A percentile compares a stretch with the other conserved stretches of the same genome.
These are phyloP conservation scores for Pythium monospermum DNA, from an alignment of 352 stramenopile species.

Conservation along the genomic window DNA sequence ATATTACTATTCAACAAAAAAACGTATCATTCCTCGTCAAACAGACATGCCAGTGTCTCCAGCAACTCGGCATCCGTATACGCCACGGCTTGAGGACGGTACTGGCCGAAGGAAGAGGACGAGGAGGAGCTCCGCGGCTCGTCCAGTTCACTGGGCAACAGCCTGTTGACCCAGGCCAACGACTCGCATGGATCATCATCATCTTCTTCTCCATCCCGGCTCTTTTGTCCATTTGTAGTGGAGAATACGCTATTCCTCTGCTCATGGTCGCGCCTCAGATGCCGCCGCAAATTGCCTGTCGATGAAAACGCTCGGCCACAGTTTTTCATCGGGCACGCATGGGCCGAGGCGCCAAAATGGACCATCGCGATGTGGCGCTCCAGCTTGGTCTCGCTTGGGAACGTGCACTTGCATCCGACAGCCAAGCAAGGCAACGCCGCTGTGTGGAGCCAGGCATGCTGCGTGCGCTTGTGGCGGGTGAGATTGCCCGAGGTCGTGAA, in stretches of 20 bases:
- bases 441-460: too few species aligned
- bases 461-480: too few species aligned
- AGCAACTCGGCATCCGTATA: conserved; percentile 9
- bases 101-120: not conserved
- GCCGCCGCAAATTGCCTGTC: conserved; percentile 31
- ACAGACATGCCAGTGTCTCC: conserved; percentile 10
- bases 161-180: not conserved
- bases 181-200: not conserved
- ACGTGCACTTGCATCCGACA: conserved; percentile 32
- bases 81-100: not conserved
- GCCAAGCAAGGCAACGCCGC: too few species aligned
- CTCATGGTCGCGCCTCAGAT: conserved; percentile 55
- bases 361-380: conserved; percentile 66
- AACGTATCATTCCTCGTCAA: not conserved
- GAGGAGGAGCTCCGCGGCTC: not conserved
- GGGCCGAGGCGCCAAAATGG: conserved; percentile 57
- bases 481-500: too few species aligned
- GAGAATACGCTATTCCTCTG: too few species aligned
- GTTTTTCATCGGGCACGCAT: conserved; percentile 20
- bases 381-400: conserved; percentile 61
- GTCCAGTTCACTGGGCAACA: not conserved
- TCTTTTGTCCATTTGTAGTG: not conserved
- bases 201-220: not conserved
- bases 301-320: conserved; percentile 37
- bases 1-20: too few species aligned